A percentile compares a stretch with the other conserved stretches of the same genome.
Evolutionary conservation across 805 yeast genomes (phyloP).

Genomic region (Torulaspora franciscae): DNA sequence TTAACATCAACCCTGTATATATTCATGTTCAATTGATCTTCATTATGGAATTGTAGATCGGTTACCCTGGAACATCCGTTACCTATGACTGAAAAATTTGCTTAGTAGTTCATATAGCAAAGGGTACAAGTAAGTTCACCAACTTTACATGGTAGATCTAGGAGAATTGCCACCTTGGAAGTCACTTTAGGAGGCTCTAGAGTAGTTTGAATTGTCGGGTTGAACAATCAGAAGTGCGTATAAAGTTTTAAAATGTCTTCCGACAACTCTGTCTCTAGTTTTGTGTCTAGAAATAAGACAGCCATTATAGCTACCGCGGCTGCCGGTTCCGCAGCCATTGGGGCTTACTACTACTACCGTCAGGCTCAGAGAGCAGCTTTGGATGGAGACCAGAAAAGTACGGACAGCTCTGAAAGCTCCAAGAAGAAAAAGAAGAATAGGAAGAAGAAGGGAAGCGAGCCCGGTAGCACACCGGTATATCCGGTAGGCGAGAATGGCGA

Average conservation of each 20-base stretch:
- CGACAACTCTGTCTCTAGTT: slow-evolving; percentile 30
- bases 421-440: slow-evolving; percentile 43
- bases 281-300: slow-evolving; percentile 46
- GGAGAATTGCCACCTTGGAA: not conserved
- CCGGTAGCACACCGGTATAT: slow-evolving; percentile 37
- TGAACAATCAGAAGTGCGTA: not conserved
- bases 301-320: slow-evolving; percentile 59
- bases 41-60: not conserved
- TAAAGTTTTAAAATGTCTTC: slow-evolving; percentile 16
- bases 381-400: slow-evolving; percentile 7
- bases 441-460: slow-evolving; percentile 31
- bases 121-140: slow-evolving; percentile 1
- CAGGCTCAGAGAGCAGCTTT: slow-evolving; percentile 28
- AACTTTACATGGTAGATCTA: not conserved
- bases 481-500: slow-evolving; percentile 55
- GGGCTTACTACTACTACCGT: slow-evolving; percentile 51
- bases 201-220: not conserved
- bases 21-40: not conserved
- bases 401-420: slow-evolving; percentile 18
- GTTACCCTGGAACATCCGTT: slow-evolving; percentile 4
- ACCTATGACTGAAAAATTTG: slow-evolving; percentile 4
- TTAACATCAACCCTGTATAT: not conserved
- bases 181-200: not conserved
- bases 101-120: slow-evolving; percentile 2
- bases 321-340: slow-evolving; percentile 59